Evolutionary conservation across 345 rosid species (phyloP), one percentile per base, ranked within the genome.

Genomic region (Camelina laxa): DNA sequence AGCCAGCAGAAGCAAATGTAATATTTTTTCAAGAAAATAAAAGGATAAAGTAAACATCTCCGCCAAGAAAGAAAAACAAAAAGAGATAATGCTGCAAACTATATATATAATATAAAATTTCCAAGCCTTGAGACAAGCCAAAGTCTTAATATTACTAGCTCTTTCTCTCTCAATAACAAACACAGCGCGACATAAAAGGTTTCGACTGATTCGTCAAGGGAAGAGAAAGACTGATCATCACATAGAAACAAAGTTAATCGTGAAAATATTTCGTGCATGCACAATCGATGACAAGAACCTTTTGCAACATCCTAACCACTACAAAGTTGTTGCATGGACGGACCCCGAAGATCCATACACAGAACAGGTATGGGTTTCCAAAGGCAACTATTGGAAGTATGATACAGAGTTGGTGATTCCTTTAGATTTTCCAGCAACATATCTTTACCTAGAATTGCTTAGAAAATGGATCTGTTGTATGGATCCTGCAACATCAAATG

Each of bases 381-480:
- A 12, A 13, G 69, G 54, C 33, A 4, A 13, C 11, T 9, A 2
- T 53, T 8, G 11, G 20, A 30, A 7, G 0, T 63, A 63, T 58
- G 6, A 54, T 30, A 13, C 42, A 72, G 20, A 4, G 38, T 0
- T 72, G 44, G 68, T 24, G 60, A 22, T 61, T 60, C 42, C 68
- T 38, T 11, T 61, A 24, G 31, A 72, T 12, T 60, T 9, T 49
- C 59, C 41, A 20, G 22, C 16, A 22, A 19, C 6, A 36, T 24
- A 73, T 56, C 47, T 73, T 44, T 54, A 65, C 47, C 16, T 73
- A 17, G 77, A 73, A 21, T 20, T 73, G 9, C 1, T 44, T 22
- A 45, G 14, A 55, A 27, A 6, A 10, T 0, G n/a, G n/a, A 0
- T 4, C n/a, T 45, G 65, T 2, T 20, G 1, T 12, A 47, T n/a